Evolutionary conservation across 2,329 filamentous ascomycete species (phyloP), one percentile per base, ranked within the genome.

Genomic region (Aspergillus caelatus): DNA sequence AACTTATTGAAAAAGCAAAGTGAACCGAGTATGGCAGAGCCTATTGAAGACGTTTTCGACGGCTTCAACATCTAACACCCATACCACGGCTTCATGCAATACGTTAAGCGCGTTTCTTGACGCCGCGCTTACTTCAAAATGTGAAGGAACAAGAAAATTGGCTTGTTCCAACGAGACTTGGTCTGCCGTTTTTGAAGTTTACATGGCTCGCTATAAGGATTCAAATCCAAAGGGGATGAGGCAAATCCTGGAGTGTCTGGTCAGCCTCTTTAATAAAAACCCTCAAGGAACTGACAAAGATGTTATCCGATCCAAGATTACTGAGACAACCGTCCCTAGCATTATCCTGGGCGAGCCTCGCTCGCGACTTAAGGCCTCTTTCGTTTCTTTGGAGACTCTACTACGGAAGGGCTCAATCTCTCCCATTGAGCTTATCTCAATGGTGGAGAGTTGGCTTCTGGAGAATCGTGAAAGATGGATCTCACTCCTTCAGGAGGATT

Each of bases 161-260:
- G 73, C 70, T 30, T 65, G 74, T 2, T 78, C 76, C 4, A 56
- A 72, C 8, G 68, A 73, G 19, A 75, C 70, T 32, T 83, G 81
- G 81, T 64, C 77, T 23, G 69, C 75, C 26, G 70, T 79, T 19
- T 81, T 81, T 58, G 73, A 79, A 23, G 69, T 77, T 32, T 79
- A 75, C 52, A 69, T 82, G 58, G 72, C 71, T 61, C 75, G 77
- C 36, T 82, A 78, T 66, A 78, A 80, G 62, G 77, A 79, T 65
- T 72, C 75, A 9, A 80, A 79, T 57, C 75, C 78, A 26, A 83
- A 81, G 68, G 77, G 80, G 26, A 75, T 82, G 70, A 79, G 79
- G 66, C 79, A 81, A 62, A 72, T 83, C 2, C 64, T 83, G 56
- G 70, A 74, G 58, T 78, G 78, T n/a, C 62, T 83, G 61, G 71